A percentile compares a stretch with the other conserved stretches of the same genome.
Evolutionary conservation across 495 filamentous ascomycete genomes (phyloP).

Genomic region (Bacidia rubella): DNA sequence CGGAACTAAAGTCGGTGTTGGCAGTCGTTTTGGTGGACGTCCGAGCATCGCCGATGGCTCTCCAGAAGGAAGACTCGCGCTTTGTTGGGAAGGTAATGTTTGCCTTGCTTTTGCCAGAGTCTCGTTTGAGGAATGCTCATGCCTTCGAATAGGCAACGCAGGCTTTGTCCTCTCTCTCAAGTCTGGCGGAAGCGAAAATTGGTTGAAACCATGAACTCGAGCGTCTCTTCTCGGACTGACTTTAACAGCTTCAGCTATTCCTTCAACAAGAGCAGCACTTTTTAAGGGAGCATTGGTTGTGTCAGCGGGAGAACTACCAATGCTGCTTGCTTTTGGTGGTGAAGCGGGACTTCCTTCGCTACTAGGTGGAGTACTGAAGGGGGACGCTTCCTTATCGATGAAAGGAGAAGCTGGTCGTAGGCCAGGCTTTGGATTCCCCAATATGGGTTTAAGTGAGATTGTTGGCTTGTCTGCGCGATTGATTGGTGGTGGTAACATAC

Average conservation of each 20-base stretch:
- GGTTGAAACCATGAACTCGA: not conserved
- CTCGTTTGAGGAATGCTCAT: too few relatives aligned
- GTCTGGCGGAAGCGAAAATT: constrained; percentile 1
- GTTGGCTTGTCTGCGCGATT: constrained; percentile 77
- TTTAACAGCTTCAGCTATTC: too few relatives aligned
- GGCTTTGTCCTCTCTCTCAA: constrained; percentile 4
- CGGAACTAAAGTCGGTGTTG: not conserved
- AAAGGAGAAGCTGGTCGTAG: constrained; percentile 5
- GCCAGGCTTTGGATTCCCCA: constrained; percentile 1
- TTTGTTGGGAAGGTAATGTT: too few relatives aligned
- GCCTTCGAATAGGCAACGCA: not conserved
- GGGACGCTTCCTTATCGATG: constrained; percentile 50
- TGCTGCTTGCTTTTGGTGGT: not conserved
- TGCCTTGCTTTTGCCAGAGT: too few relatives aligned
- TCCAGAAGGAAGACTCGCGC: too few relatives aligned
- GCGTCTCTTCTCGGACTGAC: not conserved
- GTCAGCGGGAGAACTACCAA: not conserved
- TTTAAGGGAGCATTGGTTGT: too few relatives aligned
- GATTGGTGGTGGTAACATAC: constrained; percentile 46
- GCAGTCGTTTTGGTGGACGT: not conserved
- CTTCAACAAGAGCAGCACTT: too few relatives aligned
- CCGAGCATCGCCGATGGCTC: not conserved
- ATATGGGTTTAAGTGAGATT: constrained; percentile 38
- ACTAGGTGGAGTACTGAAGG: constrained; percentile 81
- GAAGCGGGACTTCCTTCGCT: constrained; percentile 44